Evolutionary conservation across 352 stramenopile genomes (phyloP).

Genomic region (Phytophthora meadii): DNA sequence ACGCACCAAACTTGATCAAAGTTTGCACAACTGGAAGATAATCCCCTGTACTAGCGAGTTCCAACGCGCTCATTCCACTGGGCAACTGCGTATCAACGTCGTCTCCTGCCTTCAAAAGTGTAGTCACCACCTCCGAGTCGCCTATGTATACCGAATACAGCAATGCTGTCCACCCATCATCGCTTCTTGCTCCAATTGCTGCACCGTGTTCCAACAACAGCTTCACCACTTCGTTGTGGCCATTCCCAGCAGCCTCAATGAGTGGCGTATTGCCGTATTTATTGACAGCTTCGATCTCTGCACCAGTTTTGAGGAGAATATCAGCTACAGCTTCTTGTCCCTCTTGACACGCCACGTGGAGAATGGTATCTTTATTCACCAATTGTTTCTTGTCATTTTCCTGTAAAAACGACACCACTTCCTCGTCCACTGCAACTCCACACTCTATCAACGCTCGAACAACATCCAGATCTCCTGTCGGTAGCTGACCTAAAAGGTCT

Average conservation of each 20-base stretch:
- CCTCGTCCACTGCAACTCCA: not conserved
- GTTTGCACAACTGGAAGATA: not conserved
- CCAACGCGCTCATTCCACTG: not conserved
- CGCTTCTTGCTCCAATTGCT: not conserved
- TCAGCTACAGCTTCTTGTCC: not conserved
- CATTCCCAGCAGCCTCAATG: conserved; percentile 4
- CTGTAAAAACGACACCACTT: not conserved
- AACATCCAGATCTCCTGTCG: no score
- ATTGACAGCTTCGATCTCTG: not conserved
- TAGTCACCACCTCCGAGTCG: not conserved
- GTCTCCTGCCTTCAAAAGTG: not conserved
- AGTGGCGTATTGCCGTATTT: not conserved
- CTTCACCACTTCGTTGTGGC: conserved; percentile 3
- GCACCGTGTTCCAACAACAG: not conserved
- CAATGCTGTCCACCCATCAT: not conserved
- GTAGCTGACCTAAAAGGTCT: not conserved
- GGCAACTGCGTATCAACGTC: not conserved
- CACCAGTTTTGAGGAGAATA: not conserved
- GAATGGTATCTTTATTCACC: not conserved
- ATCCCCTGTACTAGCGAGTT: not conserved
- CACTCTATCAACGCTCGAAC: no score
- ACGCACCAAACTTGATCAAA: not conserved
- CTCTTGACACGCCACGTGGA: not conserved
- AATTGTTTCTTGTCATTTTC: not conserved
- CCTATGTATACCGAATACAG: not conserved